A percentile compares a stretch with the other conserved stretches of the same genome.
phyloP scores from a whole-genome alignment of 2,329 filamentous ascomycete species.

The Aspergillus luchuensis region DNA sequence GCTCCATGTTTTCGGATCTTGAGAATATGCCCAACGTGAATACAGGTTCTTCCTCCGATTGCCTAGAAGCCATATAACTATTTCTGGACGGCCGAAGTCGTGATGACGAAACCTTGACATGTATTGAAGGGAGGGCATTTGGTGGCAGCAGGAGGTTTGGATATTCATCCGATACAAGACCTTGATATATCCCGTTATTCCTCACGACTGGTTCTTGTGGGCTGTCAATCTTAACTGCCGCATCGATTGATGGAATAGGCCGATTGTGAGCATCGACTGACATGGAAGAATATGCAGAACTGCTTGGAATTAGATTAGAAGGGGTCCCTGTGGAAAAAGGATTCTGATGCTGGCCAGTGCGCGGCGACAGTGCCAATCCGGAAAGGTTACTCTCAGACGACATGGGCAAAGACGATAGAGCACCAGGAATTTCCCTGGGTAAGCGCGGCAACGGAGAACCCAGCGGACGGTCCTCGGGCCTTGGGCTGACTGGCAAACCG shows the following conservation, averaged over 20 bases:
- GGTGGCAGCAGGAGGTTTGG: slow-evolving; percentile 83
- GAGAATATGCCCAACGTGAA: slow-evolving; percentile 87
- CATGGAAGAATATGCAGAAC: slow-evolving; percentile 42
- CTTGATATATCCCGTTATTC: slow-evolving; percentile 65
- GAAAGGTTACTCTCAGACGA: slow-evolving; percentile 61
- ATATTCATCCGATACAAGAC: slow-evolving; percentile 81
- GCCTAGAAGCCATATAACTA: slow-evolving; percentile 77
- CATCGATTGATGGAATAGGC: slow-evolving; percentile 41
- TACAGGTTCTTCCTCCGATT: slow-evolving; percentile 86
- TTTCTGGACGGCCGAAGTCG: slow-evolving; percentile 89
- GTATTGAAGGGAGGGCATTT: slow-evolving; percentile 82
- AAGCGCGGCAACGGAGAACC: slow-evolving; percentile 62
- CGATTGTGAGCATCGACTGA: slow-evolving; percentile 19
- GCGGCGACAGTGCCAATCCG: slow-evolving; percentile 66
- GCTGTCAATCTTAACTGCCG: slow-evolving; percentile 38
- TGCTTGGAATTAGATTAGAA: slow-evolving; percentile 40
- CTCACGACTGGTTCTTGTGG: slow-evolving; percentile 31
- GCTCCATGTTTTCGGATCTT: slow-evolving; percentile 63
- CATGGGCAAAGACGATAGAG: slow-evolving; percentile 65
- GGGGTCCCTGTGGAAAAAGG: slow-evolving; percentile 56
- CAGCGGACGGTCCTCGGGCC: slow-evolving; percentile 61
- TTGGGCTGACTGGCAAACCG: slow-evolving; percentile 65
- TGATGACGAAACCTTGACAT: slow-evolving; percentile 86
- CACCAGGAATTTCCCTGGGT: slow-evolving; percentile 50
- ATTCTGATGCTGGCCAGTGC: slow-evolving; percentile 71